Conservation (phyloP, 2,329 filamentous ascomycete species). For the Pestalotiopsis sp. region DNA sequence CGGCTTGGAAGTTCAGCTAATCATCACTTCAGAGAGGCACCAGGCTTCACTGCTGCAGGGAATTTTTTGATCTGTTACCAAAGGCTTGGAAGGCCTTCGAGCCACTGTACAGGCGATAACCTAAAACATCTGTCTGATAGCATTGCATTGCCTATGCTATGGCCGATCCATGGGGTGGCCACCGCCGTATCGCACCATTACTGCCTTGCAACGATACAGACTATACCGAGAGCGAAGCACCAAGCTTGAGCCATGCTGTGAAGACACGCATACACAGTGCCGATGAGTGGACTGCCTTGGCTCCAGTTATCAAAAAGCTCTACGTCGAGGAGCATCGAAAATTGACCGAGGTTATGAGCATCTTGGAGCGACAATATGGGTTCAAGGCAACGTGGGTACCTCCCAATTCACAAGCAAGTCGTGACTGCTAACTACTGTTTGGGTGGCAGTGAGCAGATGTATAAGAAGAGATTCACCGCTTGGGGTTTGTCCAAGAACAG, state of each 20-base stretch:
- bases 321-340: constrained; percentile 22
- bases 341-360: constrained; percentile 20
- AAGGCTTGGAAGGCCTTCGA: not conserved
- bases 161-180: not conserved
- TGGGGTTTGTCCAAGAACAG: constrained; percentile 23
- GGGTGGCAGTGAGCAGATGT: constrained; percentile 20
- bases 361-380: constrained; percentile 18
- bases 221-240: not conserved
- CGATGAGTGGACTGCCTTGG: constrained; percentile 20
- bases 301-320: constrained; percentile 20
- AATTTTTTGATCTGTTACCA: not conserved
- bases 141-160: not conserved
- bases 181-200: not conserved
- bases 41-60: not conserved
- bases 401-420: not conserved
- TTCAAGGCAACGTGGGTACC: constrained; percentile 23
- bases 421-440: not conserved
- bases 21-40: not conserved
- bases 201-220: not conserved
- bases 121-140: not conserved
- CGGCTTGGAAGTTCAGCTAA: not conserved
- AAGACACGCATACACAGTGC: constrained; percentile 15
- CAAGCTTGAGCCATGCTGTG: not conserved
- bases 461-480: constrained; percentile 25
- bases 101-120: not conserved